phyloP scores from a whole-genome alignment of 2,329 filamentous ascomycete species.

The Exophiala viscosa region DNA sequence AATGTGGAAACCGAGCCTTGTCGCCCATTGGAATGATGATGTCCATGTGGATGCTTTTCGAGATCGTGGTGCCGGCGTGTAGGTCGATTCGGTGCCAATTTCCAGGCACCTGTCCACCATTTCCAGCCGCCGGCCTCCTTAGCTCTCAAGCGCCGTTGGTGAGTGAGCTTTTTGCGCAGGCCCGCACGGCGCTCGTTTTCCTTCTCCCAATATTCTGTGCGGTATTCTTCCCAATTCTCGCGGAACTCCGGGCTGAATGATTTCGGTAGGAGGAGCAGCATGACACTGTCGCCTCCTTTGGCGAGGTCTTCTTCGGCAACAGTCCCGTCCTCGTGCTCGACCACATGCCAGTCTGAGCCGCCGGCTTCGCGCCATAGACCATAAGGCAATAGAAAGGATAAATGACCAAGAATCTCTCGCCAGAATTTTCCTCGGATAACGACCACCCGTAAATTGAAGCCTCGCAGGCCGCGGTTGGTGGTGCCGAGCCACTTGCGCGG shows the following conservation, averaged over 20 bases:
- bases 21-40: slow-evolving; percentile 14
- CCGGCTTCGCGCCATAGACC: slow-evolving; percentile 51
- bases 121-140: slow-evolving; percentile 68
- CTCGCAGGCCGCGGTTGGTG: slow-evolving; percentile 82
- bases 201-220: slow-evolving; percentile 92
- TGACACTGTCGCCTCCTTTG: slow-evolving; percentile 85
- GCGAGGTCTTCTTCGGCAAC: slow-evolving; percentile 85
- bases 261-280: slow-evolving; percentile 85
- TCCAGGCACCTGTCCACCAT: slow-evolving; percentile 76
- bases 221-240: slow-evolving; percentile 94
- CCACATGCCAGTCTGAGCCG: slow-evolving; percentile 66
- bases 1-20: slow-evolving; percentile 12
- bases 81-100: slow-evolving; percentile 35
- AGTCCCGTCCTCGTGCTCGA: slow-evolving; percentile 55
- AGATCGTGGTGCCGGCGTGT: slow-evolving; percentile 26
- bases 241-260: slow-evolving; percentile 92
- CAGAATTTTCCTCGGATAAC: slow-evolving; percentile 79
- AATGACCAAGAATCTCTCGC: slow-evolving; percentile 68
- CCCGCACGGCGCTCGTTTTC: slow-evolving; percentile 85
- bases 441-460: slow-evolving; percentile 95
- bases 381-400: slow-evolving; percentile 75
- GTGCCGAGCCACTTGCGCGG: slow-evolving; percentile 85
- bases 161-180: slow-evolving; percentile 66
- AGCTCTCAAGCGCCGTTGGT: slow-evolving; percentile 61
- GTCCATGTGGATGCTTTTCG: slow-evolving; percentile 31